Evolutionary conservation across 2,329 filamentous ascomycete species (phyloP).

Genomic region (Paracorniculantispora psalliotae): DNA sequence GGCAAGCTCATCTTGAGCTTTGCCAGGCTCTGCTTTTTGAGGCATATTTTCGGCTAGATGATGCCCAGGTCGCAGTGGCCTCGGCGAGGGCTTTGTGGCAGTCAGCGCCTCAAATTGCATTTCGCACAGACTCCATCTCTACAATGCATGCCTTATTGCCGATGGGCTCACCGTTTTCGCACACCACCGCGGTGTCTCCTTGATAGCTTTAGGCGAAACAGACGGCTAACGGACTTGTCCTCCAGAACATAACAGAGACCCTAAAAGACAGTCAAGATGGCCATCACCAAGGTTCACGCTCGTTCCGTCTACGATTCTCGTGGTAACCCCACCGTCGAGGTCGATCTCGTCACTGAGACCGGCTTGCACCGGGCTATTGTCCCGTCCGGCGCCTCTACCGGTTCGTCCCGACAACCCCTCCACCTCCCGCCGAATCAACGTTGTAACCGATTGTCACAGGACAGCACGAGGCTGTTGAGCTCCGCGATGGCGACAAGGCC

Average conservation of each 20-base stretch:
- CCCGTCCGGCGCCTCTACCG: constrained; percentile 92
- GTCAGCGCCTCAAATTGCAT: neutral
- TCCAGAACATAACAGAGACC: neutral
- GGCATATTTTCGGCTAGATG: constrained; percentile 19
- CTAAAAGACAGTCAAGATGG: constrained; percentile 57
- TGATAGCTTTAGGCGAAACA: neutral
- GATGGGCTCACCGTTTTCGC: neutral
- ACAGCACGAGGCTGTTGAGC: constrained; percentile 86
- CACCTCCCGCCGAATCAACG: constrained; percentile 19
- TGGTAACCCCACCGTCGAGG: constrained; percentile 96
- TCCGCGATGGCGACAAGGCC: constrained; percentile 82
- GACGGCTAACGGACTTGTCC: neutral
- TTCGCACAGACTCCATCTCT: neutral
- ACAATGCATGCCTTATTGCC: neutral
- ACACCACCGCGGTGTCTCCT: neutral
- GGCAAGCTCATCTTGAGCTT: neutral
- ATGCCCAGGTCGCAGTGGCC: neutral
- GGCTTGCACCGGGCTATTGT: constrained; percentile 97
- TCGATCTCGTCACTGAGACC: constrained; percentile 93
- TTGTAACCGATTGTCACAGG: constrained; percentile 45
- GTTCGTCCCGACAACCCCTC: constrained; percentile 45
- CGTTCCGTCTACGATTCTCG: constrained; percentile 98
- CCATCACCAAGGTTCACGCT: constrained; percentile 84
- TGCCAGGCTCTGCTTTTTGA: constrained; percentile 13
- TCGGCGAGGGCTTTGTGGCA: neutral